Evolutionary conservation across 306 rosid genomes (phyloP).

Genomic region (Glycyrrhiza uralensis): DNA sequence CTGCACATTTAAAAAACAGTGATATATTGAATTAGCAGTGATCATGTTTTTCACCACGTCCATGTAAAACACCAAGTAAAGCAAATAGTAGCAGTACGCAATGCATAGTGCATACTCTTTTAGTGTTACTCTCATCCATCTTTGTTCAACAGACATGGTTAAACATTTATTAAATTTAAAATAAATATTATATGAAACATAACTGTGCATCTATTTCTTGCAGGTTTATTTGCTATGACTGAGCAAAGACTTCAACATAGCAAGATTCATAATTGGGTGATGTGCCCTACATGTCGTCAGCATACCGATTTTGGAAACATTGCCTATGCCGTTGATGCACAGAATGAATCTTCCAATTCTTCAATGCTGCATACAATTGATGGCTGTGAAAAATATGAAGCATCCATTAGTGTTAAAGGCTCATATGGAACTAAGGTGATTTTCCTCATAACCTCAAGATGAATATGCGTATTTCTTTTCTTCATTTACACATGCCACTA

Average conservation of each 20-base stretch:
- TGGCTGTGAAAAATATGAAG: slow-evolving; percentile 51
- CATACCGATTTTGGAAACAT: slow-evolving; percentile 80
- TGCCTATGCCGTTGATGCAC: slow-evolving; percentile 79
- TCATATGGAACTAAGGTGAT: slow-evolving; percentile 94
- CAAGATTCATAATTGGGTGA: slow-evolving; percentile 73
- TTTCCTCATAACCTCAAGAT: neutral
- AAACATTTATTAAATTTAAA: slow-evolving; percentile 3
- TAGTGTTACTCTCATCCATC: neutral
- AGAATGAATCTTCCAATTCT: slow-evolving; percentile 46
- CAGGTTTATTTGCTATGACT: slow-evolving; percentile 90
- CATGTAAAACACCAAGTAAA: neutral
- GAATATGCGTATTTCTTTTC: neutral
- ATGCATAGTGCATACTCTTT: neutral
- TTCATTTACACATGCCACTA: neutral
- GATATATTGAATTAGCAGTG: slow-evolving; percentile 12
- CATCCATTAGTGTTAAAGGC: slow-evolving; percentile 67
- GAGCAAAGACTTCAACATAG: slow-evolving; percentile 52
- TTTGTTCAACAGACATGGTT: slow-evolving; percentile 3
- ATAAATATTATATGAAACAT: neutral
- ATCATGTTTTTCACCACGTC: slow-evolving; percentile 6
- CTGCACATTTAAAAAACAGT: neutral
- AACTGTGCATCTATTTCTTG: slow-evolving; percentile 14
- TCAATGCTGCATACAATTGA: slow-evolving; percentile 38
- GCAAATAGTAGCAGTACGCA: neutral
- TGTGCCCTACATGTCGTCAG: slow-evolving; percentile 96